A percentile compares a stretch with the other conserved stretches of the same genome.
Conservation (phyloP, 148 eudicot genomes). For the Rhododendron griersonianum region DNA sequence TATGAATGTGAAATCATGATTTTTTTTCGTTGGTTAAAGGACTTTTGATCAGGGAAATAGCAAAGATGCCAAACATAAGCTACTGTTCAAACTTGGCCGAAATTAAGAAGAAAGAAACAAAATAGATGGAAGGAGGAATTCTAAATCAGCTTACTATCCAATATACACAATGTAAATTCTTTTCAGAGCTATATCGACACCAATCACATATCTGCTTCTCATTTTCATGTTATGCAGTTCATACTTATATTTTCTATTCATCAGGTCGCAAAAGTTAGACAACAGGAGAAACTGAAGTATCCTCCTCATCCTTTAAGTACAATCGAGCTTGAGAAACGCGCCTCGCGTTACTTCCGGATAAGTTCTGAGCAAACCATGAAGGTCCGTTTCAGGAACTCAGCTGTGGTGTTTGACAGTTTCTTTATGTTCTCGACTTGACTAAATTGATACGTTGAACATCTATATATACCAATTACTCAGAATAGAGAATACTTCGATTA, state of each 20-base stretch:
- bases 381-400: conserved; percentile 31
- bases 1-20: neutral
- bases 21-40: neutral
- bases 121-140: neutral
- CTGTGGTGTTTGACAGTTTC: neutral
- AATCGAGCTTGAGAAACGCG: conserved; percentile 98
- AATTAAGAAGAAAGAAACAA: neutral
- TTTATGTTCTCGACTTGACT: neutral
- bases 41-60: neutral
- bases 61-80: neutral
- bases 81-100: neutral
- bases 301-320: conserved; percentile 95
- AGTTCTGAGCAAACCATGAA: conserved; percentile 95
- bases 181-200: neutral
- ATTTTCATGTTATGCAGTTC: conserved; percentile 6
- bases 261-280: conserved; percentile 78
- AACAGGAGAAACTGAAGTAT: conserved; percentile 70
- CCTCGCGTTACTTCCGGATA: conserved; percentile 92
- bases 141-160: neutral
- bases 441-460: neutral
- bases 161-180: neutral
- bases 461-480: neutral
- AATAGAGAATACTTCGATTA: neutral
- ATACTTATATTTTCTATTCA: conserved; percentile 16
- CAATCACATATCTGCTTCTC: conserved; percentile 11